phyloP scores from a whole-genome alignment of 2,329 filamentous ascomycete species.

The Hymenoscyphus salicellus region DNA sequence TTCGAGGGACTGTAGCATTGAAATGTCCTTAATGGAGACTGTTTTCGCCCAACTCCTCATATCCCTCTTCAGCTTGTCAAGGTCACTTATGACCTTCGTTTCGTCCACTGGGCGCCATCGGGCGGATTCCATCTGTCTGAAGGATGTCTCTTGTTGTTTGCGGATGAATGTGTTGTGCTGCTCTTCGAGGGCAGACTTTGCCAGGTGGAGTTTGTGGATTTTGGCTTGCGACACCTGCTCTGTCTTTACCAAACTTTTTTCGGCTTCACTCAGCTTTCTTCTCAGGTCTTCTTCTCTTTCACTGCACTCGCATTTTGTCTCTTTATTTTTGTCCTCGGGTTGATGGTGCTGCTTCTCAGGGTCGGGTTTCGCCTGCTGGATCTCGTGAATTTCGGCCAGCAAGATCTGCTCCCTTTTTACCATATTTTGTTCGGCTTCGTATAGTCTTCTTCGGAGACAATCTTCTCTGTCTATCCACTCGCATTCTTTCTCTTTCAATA shows the following conservation, averaged over 20 bases:
- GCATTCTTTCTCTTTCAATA: not conserved
- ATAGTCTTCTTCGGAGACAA: not conserved
- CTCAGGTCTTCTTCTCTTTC: not conserved
- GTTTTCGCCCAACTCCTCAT: constrained; percentile 10
- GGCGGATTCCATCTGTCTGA: constrained; percentile 17
- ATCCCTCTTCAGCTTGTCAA: constrained; percentile 16
- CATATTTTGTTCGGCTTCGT: not conserved
- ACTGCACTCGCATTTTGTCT: not conserved
- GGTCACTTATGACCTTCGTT: constrained; percentile 11
- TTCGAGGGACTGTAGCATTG: not conserved
- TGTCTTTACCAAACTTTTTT: not conserved
- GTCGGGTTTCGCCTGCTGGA: too few species aligned
- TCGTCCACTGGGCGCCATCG: constrained; percentile 19
- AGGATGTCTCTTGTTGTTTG: constrained; percentile 20
- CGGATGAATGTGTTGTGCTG: constrained; percentile 9
- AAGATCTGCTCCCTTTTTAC: too few species aligned
- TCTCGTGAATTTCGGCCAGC: too few species aligned
- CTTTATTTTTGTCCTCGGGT: not conserved
- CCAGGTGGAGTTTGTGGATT: constrained; percentile 6
- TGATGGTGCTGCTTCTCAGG: not conserved
- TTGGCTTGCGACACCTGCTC: constrained; percentile 6
- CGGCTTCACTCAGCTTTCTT: not conserved
- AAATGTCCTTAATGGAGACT: not conserved
- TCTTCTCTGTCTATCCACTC: not conserved
- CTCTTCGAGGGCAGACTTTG: not conserved